Base-by-base conservation (phyloP, 345 rosid genomes). In the Lumnitzera racemosa region DNA sequence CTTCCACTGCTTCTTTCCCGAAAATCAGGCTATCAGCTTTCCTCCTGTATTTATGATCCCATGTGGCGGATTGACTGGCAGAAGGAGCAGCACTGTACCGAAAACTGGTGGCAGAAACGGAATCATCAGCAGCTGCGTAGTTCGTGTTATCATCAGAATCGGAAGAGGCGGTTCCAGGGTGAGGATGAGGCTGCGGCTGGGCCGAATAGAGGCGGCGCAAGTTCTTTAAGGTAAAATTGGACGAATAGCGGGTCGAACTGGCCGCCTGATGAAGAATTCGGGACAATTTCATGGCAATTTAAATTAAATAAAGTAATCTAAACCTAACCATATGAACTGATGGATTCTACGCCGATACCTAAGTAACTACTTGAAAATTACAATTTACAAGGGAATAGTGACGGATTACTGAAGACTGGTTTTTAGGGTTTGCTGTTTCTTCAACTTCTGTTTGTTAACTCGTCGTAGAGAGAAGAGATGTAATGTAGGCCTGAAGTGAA, bases 21-120 rank as follows among this genome's bases (percentile, higher is more conserved):
- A 87, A 86, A 59, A 92, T 63, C 15, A 72, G 47, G 46, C 54
- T 66, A 51, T 90, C 83, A 3, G 84, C 88, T 64, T 79, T 78
- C 41, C 66, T 78, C 57, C 98, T 74, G 72, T 80, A 83, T 57
- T 67, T 80, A 65, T 72, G 75, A 55, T 90, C 86, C 97, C 97
- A 89, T 48, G 73, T 80, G 12, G 79, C 53, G 55, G 76, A 48
- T 67, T 57, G 48, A 70, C 47, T 59, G 17, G 2, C 73, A 12
- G n/a, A 63, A 61, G 16, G 16, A 64, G 49, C 58, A 36, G 47
- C 61, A 58, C 17, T 61, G 78, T 24, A 79, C 61, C 2, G 76
- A 13, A 74, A 64, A 89, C 49, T 82, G 82, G 65, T 66, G 55
- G 65, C 96, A 83, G 62, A 89, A 55, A 75, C 81, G 2, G 89